These are phyloP conservation scores for Auricularia auricula-judae DNA, from an alignment of 768 basidiomycete genomes.

Conservation along the genomic window DNA sequence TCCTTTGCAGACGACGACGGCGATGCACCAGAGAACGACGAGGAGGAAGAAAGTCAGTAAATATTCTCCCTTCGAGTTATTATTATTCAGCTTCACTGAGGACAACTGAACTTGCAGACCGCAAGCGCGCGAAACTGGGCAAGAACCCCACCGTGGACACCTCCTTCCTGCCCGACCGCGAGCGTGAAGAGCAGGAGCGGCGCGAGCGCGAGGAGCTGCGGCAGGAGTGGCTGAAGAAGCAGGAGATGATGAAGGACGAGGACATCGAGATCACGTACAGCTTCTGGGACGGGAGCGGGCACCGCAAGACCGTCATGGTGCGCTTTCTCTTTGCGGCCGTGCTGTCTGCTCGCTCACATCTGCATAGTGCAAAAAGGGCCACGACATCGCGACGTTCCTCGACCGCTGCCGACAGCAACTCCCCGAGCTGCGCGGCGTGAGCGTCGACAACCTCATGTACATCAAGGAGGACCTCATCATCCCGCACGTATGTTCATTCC, in stretches of 20 bases:
- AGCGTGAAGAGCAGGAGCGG: conserved; percentile 88
- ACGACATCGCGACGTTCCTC: conserved; percentile 75
- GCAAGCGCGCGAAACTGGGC: conserved; percentile 69
- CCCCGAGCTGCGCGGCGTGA: conserved; percentile 80
- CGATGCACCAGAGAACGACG: conserved; percentile 15
- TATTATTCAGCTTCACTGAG: too few species aligned
- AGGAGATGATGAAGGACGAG: conserved; percentile 57
- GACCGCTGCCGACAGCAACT: conserved; percentile 91
- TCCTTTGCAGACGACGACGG: conserved; percentile 80
- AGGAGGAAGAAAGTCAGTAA: conserved; percentile 19
- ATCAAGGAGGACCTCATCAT: conserved; percentile 99
- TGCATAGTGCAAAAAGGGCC: conserved; percentile 83
- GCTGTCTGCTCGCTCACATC: too few species aligned
- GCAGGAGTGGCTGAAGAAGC: conserved; percentile 73
- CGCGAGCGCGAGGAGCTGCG: conserved; percentile 80
- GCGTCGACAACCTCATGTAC: conserved; percentile 97
- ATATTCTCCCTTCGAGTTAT: too few species aligned
- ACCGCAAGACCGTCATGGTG: conserved; percentile 70
- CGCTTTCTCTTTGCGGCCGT: too few species aligned
- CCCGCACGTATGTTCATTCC: conserved; percentile 59
- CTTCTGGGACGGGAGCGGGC: conserved; percentile 97
- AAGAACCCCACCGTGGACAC: conserved; percentile 98
- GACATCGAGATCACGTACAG: conserved; percentile 80
- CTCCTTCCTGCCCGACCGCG: conserved; percentile 96
- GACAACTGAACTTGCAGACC: neutral